These are phyloP conservation scores for Boletus nobilissimus DNA, from an alignment of 1,284 basidiomycete species.

Conservation along the genomic window DNA sequence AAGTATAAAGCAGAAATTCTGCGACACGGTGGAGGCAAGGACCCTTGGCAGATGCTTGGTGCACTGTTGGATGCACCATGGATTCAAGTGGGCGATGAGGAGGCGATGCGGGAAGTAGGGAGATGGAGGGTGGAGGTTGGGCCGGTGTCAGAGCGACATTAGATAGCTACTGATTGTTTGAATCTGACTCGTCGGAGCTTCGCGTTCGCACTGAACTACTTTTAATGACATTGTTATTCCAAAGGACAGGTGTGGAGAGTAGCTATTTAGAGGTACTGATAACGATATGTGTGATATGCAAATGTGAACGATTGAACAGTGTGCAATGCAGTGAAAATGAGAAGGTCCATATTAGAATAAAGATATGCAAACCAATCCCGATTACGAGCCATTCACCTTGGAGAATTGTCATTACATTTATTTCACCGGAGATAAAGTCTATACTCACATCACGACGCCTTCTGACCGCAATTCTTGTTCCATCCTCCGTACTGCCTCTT, in stretches of 20 bases:
- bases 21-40: conserved; percentile 86
- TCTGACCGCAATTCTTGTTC: conserved; percentile 42
- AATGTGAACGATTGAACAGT: not conserved
- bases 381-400: conserved; percentile 21
- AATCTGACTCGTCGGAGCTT: not conserved
- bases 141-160: conserved; percentile 62
- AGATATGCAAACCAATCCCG: conserved; percentile 14
- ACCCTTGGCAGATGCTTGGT: conserved; percentile 94
- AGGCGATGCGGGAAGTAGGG: conserved; percentile 91
- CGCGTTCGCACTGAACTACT: not conserved
- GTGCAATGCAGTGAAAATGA: not conserved
- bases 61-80: conserved; percentile 72
- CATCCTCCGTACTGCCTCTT: conserved; percentile 42
- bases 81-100: conserved; percentile 75
- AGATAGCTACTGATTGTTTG: conserved; percentile 1
- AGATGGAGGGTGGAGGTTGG: conserved; percentile 85
- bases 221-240: conserved; percentile 12
- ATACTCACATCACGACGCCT: conserved; percentile 32
- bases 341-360: conserved; percentile 38
- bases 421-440: not conserved
- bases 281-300: not conserved
- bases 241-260: not conserved
- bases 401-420: not conserved
- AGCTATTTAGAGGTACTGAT: not conserved
- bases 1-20: conserved; percentile 83